phyloP scores from a whole-genome alignment of 768 basidiomycete genomes.

The Porphyrellus cyaneotinctus region DNA sequence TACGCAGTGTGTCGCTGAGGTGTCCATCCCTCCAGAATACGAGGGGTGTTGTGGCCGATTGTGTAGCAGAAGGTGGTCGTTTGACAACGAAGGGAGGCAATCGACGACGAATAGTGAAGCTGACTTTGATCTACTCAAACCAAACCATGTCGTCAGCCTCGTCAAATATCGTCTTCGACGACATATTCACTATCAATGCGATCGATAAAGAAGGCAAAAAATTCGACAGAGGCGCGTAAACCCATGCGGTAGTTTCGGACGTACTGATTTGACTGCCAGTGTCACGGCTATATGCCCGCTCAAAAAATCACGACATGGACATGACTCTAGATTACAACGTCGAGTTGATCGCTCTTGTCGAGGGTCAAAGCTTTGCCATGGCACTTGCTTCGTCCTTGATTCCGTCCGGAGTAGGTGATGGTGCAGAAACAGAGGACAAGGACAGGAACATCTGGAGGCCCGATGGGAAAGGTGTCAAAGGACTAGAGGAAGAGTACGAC shows the following conservation, averaged over 20 bases:
- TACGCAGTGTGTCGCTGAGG: constrained; percentile 37
- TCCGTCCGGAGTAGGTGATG: constrained; percentile 50
- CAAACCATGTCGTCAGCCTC: constrained; percentile 50
- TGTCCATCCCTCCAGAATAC: too few relatives aligned
- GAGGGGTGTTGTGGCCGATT: too few relatives aligned
- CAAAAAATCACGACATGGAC: constrained; percentile 89
- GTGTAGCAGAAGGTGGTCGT: too few relatives aligned
- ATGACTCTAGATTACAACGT: constrained; percentile 92
- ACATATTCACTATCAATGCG: constrained; percentile 81
- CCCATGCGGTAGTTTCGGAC: background rate
- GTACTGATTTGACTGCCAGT: constrained; percentile 46
- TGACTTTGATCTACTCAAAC: constrained; percentile 10
- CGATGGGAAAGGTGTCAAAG: constrained; percentile 74
- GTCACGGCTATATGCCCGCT: constrained; percentile 84
- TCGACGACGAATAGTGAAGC: too few relatives aligned
- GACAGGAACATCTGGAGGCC: constrained; percentile 82
- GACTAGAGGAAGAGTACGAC: constrained; percentile 92
- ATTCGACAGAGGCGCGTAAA: constrained; percentile 84
- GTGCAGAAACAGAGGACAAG: constrained; percentile 58
- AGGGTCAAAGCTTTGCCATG: constrained; percentile 72
- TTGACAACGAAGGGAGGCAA: too few relatives aligned
- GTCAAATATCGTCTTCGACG: constrained; percentile 86
- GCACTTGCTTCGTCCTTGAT: constrained; percentile 81
- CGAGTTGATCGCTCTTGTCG: constrained; percentile 77
- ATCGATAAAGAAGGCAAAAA: constrained; percentile 95